Base-by-base conservation (phyloP, 176 grass and related monocot species). In the Aegilops longissima region DNA sequence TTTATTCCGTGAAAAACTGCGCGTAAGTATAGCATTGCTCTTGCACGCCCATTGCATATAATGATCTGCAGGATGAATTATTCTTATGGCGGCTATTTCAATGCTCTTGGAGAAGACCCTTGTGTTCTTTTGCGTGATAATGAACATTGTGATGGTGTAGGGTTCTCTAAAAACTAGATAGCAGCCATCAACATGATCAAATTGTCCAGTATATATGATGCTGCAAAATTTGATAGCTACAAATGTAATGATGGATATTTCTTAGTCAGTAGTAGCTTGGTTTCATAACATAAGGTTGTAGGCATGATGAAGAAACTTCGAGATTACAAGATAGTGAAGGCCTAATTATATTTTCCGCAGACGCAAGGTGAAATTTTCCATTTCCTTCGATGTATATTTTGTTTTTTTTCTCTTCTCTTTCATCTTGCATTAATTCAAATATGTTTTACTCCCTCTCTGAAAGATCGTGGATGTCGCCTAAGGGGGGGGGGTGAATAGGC, bases 121-220 rank as follows among this genome's bases (percentile, higher is more conserved):
- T 98, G 93, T 25, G 92, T 98, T 20, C 88, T 98, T 64, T 84
- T 98, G 30, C 90, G 92, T 71, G 70, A 88, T 80, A 98, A 98
- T 89, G 96, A 98, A 82, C 92, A 95, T 88, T 86, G 94, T 90
- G 96, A 98, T 92, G 96, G 96, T 82, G 96, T 93, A 36, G 96
- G 95, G 64, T 93, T 92, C 81, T 98, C 93, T 84, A 93, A 93
- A 70, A 95, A 98, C 68, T 98, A 93, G 4, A 84, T 98, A 9
- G 81, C 96, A 69, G 92, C 96, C 2, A 91, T 98, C 27, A 98
- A 98, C 84, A 80, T 95, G 82, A 92, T 98, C 80, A 90, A 92
- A 87, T 89, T 98, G 20, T 88, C 96, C 34, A 94, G 91, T 76
- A 90, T 98, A n/a, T 77, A 92, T 77, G 90, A 78, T 87, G 90